These are phyloP conservation scores for Arabis hirsuta DNA, from an alignment of 345 rosid species.

Conservation along the genomic window DNA sequence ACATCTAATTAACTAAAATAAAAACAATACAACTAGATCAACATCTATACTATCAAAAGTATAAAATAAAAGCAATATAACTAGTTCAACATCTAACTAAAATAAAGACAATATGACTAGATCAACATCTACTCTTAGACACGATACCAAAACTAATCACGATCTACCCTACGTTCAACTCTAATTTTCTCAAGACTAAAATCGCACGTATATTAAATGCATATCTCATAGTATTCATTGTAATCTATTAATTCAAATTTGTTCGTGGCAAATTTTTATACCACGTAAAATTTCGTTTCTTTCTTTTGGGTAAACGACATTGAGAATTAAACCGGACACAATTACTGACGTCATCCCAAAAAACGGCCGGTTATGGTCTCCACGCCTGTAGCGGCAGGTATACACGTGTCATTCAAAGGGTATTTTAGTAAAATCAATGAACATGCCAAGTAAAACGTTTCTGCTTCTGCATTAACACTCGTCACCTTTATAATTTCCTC, in stretches of 20 bases:
- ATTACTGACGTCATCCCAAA: conserved; percentile 28
- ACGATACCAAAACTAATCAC: not conserved
- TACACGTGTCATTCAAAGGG: conserved; percentile 25
- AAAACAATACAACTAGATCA: no score
- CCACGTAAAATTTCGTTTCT: not conserved
- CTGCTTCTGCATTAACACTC: conserved; percentile 40
- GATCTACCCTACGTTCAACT: not conserved
- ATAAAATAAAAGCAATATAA: no score
- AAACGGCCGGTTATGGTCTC: conserved; percentile 34
- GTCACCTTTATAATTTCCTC: conserved; percentile 35
- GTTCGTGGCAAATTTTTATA: not conserved
- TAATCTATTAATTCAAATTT: not conserved
- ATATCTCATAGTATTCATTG: conserved; percentile 18
- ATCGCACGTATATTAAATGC: conserved; percentile 9
- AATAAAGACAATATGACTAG: no score
- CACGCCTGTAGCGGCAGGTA: conserved; percentile 39
- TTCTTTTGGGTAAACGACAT: not conserved
- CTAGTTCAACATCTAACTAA: no score
- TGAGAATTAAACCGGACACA: conserved; percentile 26
- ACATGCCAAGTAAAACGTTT: conserved; percentile 43
- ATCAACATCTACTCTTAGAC: not conserved
- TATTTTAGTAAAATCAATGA: not conserved
- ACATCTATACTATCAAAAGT: no score
- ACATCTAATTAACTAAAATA: no score
- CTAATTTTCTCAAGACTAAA: not conserved